Evolutionary conservation across 2,329 filamentous ascomycete genomes (phyloP), one percentile per base, ranked within the genome.

Genomic region (Exophiala sp.): DNA sequence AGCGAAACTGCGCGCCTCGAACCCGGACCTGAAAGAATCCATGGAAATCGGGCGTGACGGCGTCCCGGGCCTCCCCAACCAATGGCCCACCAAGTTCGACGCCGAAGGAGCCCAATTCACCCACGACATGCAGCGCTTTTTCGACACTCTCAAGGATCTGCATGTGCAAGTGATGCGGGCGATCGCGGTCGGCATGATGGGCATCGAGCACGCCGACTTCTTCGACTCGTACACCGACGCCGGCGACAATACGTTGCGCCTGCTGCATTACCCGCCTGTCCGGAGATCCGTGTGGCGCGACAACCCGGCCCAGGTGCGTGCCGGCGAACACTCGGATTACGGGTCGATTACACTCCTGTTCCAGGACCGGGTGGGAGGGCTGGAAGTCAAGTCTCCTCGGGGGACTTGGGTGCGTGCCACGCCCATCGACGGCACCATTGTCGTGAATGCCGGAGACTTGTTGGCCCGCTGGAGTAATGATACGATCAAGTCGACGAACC

Each of bases 401-500:
- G 87, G 86, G 1, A 80, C 76, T 0, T 95, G 90, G 62, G 81
- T 95, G 32, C 81, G 95, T 62, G 90, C 87, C 1, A 88, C 80
- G 5, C 89, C 90, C 0, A 91, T 95, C 52, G 74, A 81, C 29
- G 83, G 82, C 47, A 89, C 88, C 0, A 84, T 93, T 34, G 87
- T 96, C 9, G 79, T 95, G 57, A 96, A 96, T 63, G 89, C 89
- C 0, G 90, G 89, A 1, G 90, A 96, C 64, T 66, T 96, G 59
- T 72, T 96, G 43, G 84, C 87, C 1, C 76, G 89, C 45, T 95
- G 89, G 90, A 88, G 85, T 57, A 96, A 96, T 63, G 88, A 94
- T 63, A 85, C 80, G 3, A 95, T 96, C 70, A 89, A 86, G 71
- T 91, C 86, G 64, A 96, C 90, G 2, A 80, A 89, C 53, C 90